Percentiles rank a stretch among this genome's conserved stretches.
These are phyloP conservation scores for Medicago lupulina DNA, from an alignment of 306 rosid genomes.

Conservation along the genomic window DNA sequence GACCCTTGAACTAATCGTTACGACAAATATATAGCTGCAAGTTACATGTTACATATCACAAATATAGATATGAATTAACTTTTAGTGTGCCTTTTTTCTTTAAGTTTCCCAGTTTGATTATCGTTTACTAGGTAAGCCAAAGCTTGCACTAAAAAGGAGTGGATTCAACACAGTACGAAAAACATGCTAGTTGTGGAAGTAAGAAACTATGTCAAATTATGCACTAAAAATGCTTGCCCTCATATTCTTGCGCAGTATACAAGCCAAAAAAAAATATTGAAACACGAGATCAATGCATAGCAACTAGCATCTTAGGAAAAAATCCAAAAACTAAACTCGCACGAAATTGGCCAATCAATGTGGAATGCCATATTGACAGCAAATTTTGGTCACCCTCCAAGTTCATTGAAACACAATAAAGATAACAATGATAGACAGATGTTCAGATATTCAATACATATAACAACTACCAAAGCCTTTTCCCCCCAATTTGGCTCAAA, in stretches of 20 bases:
- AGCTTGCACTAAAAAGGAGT: constrained; percentile 6
- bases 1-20: neutral
- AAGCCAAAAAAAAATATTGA: neutral
- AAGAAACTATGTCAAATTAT: too few species aligned
- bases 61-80: neutral
- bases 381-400: neutral
- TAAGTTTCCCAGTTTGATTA: too few species aligned
- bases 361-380: neutral
- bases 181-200: neutral
- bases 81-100: neutral
- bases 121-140: neutral
- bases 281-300: neutral
- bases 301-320: neutral
- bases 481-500: neutral
- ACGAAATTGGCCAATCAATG: neutral
- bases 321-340: neutral
- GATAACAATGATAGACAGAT: neutral
- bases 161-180: neutral
- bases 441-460: neutral
- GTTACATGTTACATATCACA: constrained; percentile 2
- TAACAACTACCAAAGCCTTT: neutral
- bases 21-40: neutral
- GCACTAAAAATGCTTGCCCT: neutral
- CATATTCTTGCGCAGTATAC: neutral
- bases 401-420: neutral